Base-by-base conservation (phyloP, 2,329 filamentous ascomycete genomes). In the Monosporascus cannonballus region DNA sequence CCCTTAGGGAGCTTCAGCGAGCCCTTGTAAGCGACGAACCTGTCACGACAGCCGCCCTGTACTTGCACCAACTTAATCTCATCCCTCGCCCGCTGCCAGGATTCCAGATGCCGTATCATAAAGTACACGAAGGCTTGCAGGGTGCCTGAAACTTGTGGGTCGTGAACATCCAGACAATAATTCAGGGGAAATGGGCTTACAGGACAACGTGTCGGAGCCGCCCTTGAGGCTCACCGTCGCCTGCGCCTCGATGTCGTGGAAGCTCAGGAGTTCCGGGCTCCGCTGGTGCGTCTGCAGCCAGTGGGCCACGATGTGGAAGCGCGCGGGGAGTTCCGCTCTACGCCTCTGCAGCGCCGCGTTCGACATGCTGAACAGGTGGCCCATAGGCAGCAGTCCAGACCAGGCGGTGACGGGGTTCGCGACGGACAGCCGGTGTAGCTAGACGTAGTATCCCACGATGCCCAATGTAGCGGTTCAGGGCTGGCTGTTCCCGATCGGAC, bases 321-420 rank as follows among this genome's bases (percentile, higher is more conserved):
- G 39, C 5, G 51, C 54, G 30, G 56, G 52, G 2, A 48, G 45
- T 42, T 54, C 56, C 34, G 47, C 37, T 17, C 47, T 20, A 3
- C 54, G 51, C 25, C 50, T 47, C 30, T 45, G 22, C 6, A 56
- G 30, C 14, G 56, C 54, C 18, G 22, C 20, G 14, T 41, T 22
- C 4, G 54, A 38, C 2, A 52, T 56, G 18, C 50, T 44, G n/a
- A 49, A 47, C 6, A 56, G 38, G 17, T 54, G 50, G 11, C 50
- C 48, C 37, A 51, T 54, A 14, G 59, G 56, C 20, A 56, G 47
- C 14, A 56, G 30, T 22, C 51, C 53, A 20, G 51, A 47, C 38
- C 55, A 55, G 11, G 56, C 55, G 8, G 57, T 55, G 17, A 53
- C 2, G 11, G 56, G 56, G 49, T 61, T 63, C 30, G 50, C 51